Evolutionary conservation across 805 yeast genomes (phyloP), one percentile per base, ranked within the genome.

Genomic region (Debaryomyces castellii): DNA sequence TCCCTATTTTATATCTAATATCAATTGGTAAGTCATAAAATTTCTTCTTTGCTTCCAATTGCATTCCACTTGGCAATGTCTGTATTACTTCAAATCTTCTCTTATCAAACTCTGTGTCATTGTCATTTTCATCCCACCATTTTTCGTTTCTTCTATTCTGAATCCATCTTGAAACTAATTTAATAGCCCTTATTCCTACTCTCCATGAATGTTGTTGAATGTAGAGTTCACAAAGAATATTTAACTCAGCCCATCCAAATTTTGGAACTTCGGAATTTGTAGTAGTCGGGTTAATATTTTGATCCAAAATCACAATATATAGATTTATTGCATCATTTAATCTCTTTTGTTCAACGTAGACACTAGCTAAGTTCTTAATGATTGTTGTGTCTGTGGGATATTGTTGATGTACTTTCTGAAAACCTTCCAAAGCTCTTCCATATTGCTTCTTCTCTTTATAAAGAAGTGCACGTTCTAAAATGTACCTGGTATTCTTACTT

Each of bases 241-340:
- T 92, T 40, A 92, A 72, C 48, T 88, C 91, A 0, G 96, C 85
- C 96, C 96, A 94, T 40, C 82, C 89, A 62, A 92, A 94, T 18
- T 64, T 63, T 1, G 89, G 76, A 23, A 64, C 64, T 40, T 24
- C 53, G 41, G 32, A 57, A 47, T 17, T 43, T 44, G 12, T 51
- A 44, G 50, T 53, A 41, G 45, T 53, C 30, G 66, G 67, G 42
- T 63, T 55, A 28, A 78, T 75, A 59, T 88, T 87, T 40, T 77
- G 75, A 32, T 83, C 84, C 43, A 85, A 74, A 9, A 85, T 74
- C 27, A 77, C 78, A 62, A 79, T 72, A 60, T 88, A 89, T 59
- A 87, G 72, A 12, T 78, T 80, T 24, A 89, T 82, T 0, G 96
- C 95, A 60, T 87, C 96, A 50, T 78, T 78, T 32, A 81, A 73